Base-by-base conservation (phyloP, 192 early-diverging fungal species). In the Coemansia sp. region DNA sequence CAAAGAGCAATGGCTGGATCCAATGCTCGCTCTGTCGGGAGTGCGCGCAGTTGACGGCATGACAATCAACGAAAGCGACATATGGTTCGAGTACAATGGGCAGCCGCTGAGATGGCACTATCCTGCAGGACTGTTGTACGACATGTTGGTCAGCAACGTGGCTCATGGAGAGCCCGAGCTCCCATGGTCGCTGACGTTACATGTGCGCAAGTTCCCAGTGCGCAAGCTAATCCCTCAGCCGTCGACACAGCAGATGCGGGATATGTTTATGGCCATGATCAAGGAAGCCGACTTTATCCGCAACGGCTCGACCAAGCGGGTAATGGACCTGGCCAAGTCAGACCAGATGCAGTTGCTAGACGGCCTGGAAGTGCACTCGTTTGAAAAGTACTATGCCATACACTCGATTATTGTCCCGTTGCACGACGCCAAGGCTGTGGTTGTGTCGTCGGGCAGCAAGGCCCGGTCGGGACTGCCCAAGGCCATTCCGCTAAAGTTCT, bases 241-340 rank as follows among this genome's bases (percentile, higher is more conserved):
- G 11, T 71, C 80, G 6, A 68, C 78, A 6, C 83, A 88, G 48
- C 73, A 71, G 1, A 86, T 86, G 56, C 85, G 85, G 31, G 90
- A 92, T 62, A 90, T 89, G 70, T 92, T 88, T 67, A 95, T 95
- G 92, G 88, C 91, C 10, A 87, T 89, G 86, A 83, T 92, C 65
- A 95, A 95, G 74, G 93, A 95, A 82, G 61, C 91, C 2, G 94
- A 96, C 67, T 94, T 87, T 74, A 81, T 94, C 19, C 85, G 93
- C 35, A 86, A 90, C 70, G 91, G 90, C 39, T 88, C 85, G 17
- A 92, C 89, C 4, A 94, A 94, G 72, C 84, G 87, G 48, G 89
- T 93, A 19, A 94, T 96, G 93, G 87, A 88, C 22, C 65, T 96
- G 71, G 87, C 91, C 23, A 93, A 91, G 63, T 73, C 83, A 23